Evolutionary conservation across 768 basidiomycete species (phyloP).

Genomic region (Dictyophora rubrovolvata): DNA sequence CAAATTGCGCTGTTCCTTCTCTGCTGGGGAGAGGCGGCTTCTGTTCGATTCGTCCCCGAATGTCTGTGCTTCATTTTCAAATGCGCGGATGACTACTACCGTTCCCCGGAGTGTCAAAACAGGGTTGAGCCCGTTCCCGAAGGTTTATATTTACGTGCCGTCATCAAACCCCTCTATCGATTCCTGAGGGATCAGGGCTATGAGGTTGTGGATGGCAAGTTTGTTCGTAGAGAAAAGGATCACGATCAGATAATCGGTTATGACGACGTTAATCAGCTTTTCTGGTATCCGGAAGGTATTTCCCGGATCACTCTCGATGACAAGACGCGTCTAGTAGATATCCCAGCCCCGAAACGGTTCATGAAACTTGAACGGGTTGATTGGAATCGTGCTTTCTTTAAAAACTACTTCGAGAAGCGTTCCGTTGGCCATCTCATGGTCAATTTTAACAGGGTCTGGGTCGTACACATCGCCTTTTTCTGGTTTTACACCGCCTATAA

Average conservation of each 20-base stretch:
- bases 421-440: constrained; percentile 88
- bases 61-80: constrained; percentile 99
- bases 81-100: constrained; percentile 99
- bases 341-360: constrained; percentile 86
- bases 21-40: constrained; percentile 98
- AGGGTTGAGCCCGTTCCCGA: constrained; percentile 87
- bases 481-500: constrained; percentile 99
- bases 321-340: constrained; percentile 88
- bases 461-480: constrained; percentile 84
- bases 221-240: constrained; percentile 87
- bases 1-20: constrained; percentile 94
- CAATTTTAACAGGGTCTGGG: constrained; percentile 99
- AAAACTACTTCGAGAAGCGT: constrained; percentile 96
- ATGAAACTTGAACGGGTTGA: constrained; percentile 86
- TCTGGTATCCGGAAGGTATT: constrained; percentile 99
- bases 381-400: constrained; percentile 95
- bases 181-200: constrained; percentile 98
- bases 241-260: constrained; percentile 97
- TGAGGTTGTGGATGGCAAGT: constrained; percentile 90
- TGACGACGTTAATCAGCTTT: constrained; percentile 98
- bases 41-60: constrained; percentile 95
- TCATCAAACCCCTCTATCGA: constrained; percentile 90
- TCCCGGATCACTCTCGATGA: constrained; percentile 84
- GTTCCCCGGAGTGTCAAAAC: constrained; percentile 96
- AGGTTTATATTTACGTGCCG: constrained; percentile 81